A percentile compares a stretch with the other conserved stretches of the same genome.
These are phyloP conservation scores for Alternaria viburni DNA, from an alignment of 2,329 filamentous ascomycete species.

Conservation along the genomic window DNA sequence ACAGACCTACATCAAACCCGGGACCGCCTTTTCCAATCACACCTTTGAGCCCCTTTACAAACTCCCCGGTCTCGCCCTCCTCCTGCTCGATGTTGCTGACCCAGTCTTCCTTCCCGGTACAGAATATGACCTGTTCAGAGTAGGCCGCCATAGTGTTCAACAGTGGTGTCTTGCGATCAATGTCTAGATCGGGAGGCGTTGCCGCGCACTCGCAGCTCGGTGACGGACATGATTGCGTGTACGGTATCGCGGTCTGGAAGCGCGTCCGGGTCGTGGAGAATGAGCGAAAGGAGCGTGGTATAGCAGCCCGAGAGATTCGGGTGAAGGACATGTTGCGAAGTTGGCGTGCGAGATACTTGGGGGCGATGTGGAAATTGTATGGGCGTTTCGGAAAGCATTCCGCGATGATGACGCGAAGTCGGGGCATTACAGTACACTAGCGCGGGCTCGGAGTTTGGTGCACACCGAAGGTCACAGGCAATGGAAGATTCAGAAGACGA, in stretches of 20 bases:
- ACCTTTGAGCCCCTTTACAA: slow-evolving; percentile 74
- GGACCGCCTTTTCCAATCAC: slow-evolving; percentile 51
- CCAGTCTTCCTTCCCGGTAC: slow-evolving; percentile 83
- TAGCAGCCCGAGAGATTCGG: background rate
- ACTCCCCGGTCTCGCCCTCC: slow-evolving; percentile 55
- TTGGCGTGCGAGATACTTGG: background rate
- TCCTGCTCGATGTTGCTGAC: slow-evolving; percentile 84
- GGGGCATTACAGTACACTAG: background rate
- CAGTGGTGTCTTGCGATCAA: slow-evolving; percentile 73
- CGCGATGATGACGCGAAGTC: slow-evolving; percentile 7
- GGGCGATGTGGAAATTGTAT: slow-evolving; percentile 1
- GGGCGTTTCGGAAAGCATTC: slow-evolving; percentile 4
- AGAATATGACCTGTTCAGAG: slow-evolving; percentile 81
- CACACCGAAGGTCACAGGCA: background rate
- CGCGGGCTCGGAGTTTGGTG: background rate
- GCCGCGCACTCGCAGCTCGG: slow-evolving; percentile 78
- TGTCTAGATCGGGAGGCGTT: slow-evolving; percentile 70
- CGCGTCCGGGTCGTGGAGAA: slow-evolving; percentile 11
- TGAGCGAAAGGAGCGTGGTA: background rate
- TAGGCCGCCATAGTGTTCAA: slow-evolving; percentile 81
- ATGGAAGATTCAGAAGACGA: background rate
- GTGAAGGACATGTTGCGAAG: slow-evolving; percentile 5
- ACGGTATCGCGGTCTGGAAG: slow-evolving; percentile 27
- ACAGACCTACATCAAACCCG: slow-evolving; percentile 54
- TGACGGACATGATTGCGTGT: slow-evolving; percentile 65